Percentiles rank a stretch among this genome's conserved stretches.
phyloP scores from a whole-genome alignment of 2,329 filamentous ascomycete species.

The Aspergillus terreus region DNA sequence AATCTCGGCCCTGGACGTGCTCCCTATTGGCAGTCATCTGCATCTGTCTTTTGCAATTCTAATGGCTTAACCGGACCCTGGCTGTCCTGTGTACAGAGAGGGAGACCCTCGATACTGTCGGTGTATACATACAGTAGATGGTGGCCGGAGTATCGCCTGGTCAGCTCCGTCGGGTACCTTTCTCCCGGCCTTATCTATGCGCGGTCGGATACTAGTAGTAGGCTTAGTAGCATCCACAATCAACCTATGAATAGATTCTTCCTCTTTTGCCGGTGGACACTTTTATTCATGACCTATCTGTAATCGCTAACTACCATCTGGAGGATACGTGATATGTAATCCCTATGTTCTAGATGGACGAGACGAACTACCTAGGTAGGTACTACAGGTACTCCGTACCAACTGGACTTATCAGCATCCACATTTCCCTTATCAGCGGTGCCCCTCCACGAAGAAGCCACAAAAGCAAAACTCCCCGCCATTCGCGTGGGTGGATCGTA shows the following conservation, averaged over 20 bases:
- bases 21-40: constrained; percentile 9
- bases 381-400: neutral
- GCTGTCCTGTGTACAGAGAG: too few relatives aligned
- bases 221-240: too few relatives aligned
- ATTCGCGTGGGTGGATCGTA: constrained; percentile 20
- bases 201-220: too few relatives aligned
- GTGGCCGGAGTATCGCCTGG: neutral
- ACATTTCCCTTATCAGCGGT: constrained; percentile 12
- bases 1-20: constrained; percentile 4
- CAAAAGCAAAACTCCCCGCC: constrained; percentile 11
- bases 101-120: neutral
- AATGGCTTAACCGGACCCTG: neutral
- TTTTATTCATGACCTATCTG: too few relatives aligned
- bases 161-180: neutral
- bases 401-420: constrained; percentile 14
- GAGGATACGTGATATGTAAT: neutral
- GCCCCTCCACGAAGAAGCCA: constrained; percentile 15
- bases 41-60: constrained; percentile 1
- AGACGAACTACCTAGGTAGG: neutral
- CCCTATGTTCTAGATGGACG: neutral
- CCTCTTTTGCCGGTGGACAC: too few relatives aligned
- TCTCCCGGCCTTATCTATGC: neutral
- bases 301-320: too few relatives aligned
- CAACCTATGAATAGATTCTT: too few relatives aligned
- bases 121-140: neutral